Percentiles rank a stretch among this genome's conserved stretches.
phyloP scores from a whole-genome alignment of 306 rosid genomes.

The Cyclanthera cordifolia region DNA sequence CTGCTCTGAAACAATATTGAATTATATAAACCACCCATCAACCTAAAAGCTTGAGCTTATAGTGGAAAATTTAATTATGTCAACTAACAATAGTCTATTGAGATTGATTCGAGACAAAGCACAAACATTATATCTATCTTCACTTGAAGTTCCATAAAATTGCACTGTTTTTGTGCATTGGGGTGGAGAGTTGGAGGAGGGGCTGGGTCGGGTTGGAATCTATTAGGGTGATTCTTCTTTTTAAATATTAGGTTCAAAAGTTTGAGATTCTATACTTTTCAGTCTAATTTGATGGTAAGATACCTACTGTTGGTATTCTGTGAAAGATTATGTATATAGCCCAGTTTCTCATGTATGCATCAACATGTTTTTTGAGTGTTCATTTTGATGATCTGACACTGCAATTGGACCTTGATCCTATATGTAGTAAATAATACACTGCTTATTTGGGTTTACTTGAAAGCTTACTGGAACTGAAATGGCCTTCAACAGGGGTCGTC shows the following conservation, averaged over 20 bases:
- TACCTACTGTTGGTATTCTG: neutral
- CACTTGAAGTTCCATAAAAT: too few species aligned
- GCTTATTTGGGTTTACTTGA: neutral
- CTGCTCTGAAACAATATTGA: too few species aligned
- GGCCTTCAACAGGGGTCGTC: constrained; percentile 47
- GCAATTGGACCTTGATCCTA: neutral
- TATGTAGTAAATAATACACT: neutral
- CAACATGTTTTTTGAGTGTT: neutral
- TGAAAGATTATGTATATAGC: neutral
- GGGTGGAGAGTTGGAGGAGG: too few species aligned
- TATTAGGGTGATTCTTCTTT: neutral
- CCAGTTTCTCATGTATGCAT: neutral
- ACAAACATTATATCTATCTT: too few species aligned
- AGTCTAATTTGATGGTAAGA: neutral
- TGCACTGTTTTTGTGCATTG: too few species aligned
- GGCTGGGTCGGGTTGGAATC: neutral
- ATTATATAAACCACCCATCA: too few species aligned
- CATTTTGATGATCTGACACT: neutral
- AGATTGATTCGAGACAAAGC: too few species aligned
- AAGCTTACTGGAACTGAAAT: constrained; percentile 3
- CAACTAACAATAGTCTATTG: too few species aligned
- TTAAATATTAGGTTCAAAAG: neutral
- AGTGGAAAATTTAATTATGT: too few species aligned
- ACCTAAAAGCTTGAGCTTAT: too few species aligned
- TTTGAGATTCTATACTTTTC: neutral